Evolutionary conservation across 176 grass and related monocot genomes (phyloP).

Genomic region (Thinopyrum elongatum): DNA sequence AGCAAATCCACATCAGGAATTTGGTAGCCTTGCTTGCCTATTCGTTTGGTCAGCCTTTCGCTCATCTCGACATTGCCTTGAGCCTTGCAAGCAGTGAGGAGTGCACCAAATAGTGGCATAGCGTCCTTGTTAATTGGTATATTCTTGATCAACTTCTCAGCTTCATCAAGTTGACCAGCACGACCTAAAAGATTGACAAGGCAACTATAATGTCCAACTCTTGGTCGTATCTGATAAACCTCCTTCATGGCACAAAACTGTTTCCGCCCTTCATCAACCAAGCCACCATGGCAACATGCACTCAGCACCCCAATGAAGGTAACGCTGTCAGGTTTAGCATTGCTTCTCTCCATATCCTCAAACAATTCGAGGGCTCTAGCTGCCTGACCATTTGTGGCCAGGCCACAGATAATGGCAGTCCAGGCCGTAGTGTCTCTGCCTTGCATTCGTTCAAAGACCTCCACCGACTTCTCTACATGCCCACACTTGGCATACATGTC

Average conservation of each 20-base stretch:
- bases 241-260: conserved; percentile 51
- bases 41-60: conserved; percentile 44
- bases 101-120: conserved; percentile 52
- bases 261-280: conserved; percentile 54
- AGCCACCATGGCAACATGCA: conserved; percentile 67
- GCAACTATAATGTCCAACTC: conserved; percentile 62
- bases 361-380: conserved; percentile 58
- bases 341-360: conserved; percentile 42
- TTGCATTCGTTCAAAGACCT: conserved; percentile 44
- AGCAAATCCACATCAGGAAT: conserved; percentile 53
- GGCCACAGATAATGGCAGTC: conserved; percentile 64
- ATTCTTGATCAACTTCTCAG: conserved; percentile 46
- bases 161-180: conserved; percentile 60
- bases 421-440: conserved; percentile 43
- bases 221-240: conserved; percentile 47
- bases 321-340: conserved; percentile 43
- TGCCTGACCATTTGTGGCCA: conserved; percentile 57
- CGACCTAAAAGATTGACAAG: conserved; percentile 59
- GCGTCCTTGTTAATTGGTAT: conserved; percentile 38
- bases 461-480: conserved; percentile 40
- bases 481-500: conserved; percentile 70
- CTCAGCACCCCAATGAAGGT: conserved; percentile 55
- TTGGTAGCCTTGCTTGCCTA: conserved; percentile 29
- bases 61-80: conserved; percentile 56
- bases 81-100: conserved; percentile 57